These are phyloP conservation scores for Malassezia furfur DNA, from an alignment of 1,284 basidiomycete genomes.

Conservation along the genomic window DNA sequence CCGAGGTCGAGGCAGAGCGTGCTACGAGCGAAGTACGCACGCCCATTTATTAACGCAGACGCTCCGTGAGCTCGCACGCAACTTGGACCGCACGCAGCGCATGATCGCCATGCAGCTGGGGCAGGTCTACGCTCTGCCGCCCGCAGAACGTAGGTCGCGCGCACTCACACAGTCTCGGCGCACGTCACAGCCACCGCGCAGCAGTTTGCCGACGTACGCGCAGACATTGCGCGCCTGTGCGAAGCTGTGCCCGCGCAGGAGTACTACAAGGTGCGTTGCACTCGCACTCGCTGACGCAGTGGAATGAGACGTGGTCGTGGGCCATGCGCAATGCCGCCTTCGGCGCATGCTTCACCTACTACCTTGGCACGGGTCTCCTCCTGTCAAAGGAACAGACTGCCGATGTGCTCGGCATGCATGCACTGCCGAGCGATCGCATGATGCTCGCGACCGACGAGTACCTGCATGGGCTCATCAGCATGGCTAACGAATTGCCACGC, in stretches of 20 bases:
- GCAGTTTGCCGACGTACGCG: conserved; percentile 4
- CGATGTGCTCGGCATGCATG: conserved; percentile 17
- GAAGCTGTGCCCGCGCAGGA: conserved; percentile 2
- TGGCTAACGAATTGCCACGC: conserved; percentile 37
- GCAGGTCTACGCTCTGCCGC: conserved; percentile 4
- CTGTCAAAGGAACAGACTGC: conserved; percentile 22
- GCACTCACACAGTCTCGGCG: background rate
- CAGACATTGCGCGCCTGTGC: background rate
- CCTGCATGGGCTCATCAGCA: conserved; percentile 32
- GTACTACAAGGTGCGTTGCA: conserved; percentile 12
- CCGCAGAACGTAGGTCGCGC: background rate
- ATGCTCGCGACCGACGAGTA: conserved; percentile 37
- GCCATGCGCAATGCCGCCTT: conserved; percentile 16
- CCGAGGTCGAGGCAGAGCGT: conserved; percentile 12
- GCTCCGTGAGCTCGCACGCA: conserved; percentile 8
- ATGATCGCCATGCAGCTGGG: conserved; percentile 8
- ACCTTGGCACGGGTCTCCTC: conserved; percentile 22
- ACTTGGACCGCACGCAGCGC: conserved; percentile 9
- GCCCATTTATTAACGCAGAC: background rate
- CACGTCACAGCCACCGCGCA: background rate
- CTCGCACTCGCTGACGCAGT: conserved; percentile 8
- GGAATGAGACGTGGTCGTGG: conserved; percentile 15
- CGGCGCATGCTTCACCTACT: conserved; percentile 15
- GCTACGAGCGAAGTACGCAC: conserved; percentile 3
- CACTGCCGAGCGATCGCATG: conserved; percentile 11